Evolutionary conservation across 2,329 filamentous ascomycete species (phyloP), one percentile per base, ranked within the genome.

Genomic region (Colletotrichum sp.): DNA sequence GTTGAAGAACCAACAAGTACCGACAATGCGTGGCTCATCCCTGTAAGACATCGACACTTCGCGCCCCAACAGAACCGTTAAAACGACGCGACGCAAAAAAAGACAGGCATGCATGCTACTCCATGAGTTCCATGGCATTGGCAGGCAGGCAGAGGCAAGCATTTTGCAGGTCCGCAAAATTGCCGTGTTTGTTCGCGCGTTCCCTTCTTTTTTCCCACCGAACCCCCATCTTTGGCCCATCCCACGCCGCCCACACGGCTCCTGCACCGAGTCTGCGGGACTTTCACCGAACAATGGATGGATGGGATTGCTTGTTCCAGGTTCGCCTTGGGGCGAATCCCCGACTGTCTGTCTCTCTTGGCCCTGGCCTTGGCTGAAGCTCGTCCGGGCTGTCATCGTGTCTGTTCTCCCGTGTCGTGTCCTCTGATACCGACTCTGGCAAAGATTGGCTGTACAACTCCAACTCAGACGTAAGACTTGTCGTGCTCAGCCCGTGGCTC

Each of bases 201-300:
- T 43, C 38, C 38, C 38, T 43, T 43, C 16, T n/a, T 43, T 43
- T 38, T n/a, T 43, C 38, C 38, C 38, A 43, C 38, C 38, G 38
- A 43, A 43, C 38, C 38, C 38, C 38, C 38, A n/a, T 43, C 38
- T 43, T 43, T 43, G 38, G 38, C 38, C 38, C 64, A 21, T 69
- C 55, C 67, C 55, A 61, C 55, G 34, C 65, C 72, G 36, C 72
- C 72, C 68, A 75, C 61, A 72, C 73, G 69, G 73, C 68, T 75
- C 26, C 73, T 75, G 69, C 73, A 75, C 73, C 73, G 73, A 75
- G 57, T 13, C 38, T 63, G 69, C 69, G 69, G 73, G 69, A 72
- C 73, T 75, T 72, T 75, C 52, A 75, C 64, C 70, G 48, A 74
- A 60, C 24, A 61, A 63, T 72, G 73, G 63, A 75, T 64, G 69